phyloP scores from a whole-genome alignment of 208 protist genomes.

The Wallacemonas sp. region DNA sequence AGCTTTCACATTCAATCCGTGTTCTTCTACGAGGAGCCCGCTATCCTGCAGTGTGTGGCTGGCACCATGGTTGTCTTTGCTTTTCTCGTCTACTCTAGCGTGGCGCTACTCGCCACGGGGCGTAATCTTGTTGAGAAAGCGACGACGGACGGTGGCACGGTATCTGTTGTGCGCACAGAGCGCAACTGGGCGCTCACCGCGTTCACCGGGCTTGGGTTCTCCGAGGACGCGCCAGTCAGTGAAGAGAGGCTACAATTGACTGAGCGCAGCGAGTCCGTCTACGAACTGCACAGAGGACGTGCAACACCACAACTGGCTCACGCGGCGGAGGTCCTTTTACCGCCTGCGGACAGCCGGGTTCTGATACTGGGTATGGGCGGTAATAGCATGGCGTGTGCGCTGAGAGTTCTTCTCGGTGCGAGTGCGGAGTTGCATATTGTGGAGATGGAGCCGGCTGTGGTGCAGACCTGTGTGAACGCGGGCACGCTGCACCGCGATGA shows the following conservation, averaged over 20 bases:
- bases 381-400: constrained; percentile 73
- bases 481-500: constrained; percentile 36
- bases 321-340: constrained; percentile 19
- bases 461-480: constrained; percentile 36
- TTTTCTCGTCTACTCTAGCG: constrained; percentile 41
- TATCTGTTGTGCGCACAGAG: no score
- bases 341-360: constrained; percentile 26
- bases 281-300: not conserved
- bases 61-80: constrained; percentile 75
- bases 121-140: no score
- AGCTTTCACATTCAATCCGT: constrained; percentile 85
- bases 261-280: no score
- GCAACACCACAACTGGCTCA: not conserved
- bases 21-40: constrained; percentile 40
- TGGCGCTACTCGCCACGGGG: constrained; percentile 12
- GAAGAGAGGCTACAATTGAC: no score
- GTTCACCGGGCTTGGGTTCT: no score
- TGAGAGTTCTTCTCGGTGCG: constrained; percentile 52
- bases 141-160: no score
- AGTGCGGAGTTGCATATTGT: constrained; percentile 51
- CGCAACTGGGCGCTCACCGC: no score
- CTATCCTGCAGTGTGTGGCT: constrained; percentile 68
- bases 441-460: constrained; percentile 71
- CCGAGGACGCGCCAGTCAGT: no score
- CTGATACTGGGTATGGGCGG: constrained; percentile 81